A percentile compares a stretch with the other conserved stretches of the same genome.
Evolutionary conservation across 1,139 yeast species (phyloP).

Genomic region (Pichia sp.): DNA sequence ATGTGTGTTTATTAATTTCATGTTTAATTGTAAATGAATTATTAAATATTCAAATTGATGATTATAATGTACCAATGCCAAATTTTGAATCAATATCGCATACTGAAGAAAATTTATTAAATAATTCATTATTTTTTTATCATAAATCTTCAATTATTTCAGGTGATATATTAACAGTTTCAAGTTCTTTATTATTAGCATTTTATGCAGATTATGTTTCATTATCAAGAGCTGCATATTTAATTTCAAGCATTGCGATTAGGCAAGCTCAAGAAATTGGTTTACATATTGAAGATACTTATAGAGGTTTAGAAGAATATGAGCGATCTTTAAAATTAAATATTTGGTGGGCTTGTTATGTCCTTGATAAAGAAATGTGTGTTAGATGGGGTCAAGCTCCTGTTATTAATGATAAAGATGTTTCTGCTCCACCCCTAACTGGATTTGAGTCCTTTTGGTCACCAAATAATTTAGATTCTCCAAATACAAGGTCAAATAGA

Average conservation of each 20-base stretch:
- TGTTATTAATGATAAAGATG: slow-evolving; percentile 45
- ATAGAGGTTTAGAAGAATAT: slow-evolving; percentile 31
- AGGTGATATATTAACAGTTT: slow-evolving; percentile 46
- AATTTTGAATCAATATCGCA: slow-evolving; percentile 13
- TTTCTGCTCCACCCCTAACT: slow-evolving; percentile 30
- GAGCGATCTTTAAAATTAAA: slow-evolving; percentile 38
- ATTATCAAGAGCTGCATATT: slow-evolving; percentile 38
- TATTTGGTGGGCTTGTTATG: slow-evolving; percentile 54
- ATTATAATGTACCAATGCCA: not conserved
- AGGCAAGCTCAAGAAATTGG: slow-evolving; percentile 63
- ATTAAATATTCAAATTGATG: not conserved
- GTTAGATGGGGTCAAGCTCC: slow-evolving; percentile 59
- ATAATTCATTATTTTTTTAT: slow-evolving; percentile 42
- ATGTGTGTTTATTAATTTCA: slow-evolving; percentile 19
- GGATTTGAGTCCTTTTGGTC: slow-evolving; percentile 23
- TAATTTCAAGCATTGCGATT: slow-evolving; percentile 45
- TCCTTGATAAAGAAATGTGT: slow-evolving; percentile 48
- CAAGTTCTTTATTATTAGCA: slow-evolving; percentile 42
- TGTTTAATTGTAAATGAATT: slow-evolving; percentile 16
- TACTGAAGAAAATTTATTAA: slow-evolving; percentile 16
- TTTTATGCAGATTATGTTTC: slow-evolving; percentile 42
- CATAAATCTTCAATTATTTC: slow-evolving; percentile 41
- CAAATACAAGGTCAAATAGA: slow-evolving; percentile 4
- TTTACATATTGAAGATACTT: slow-evolving; percentile 51
- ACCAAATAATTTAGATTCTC: not conserved